Evolutionary conservation across 2,329 filamentous ascomycete species (phyloP), one percentile per base, ranked within the genome.

Genomic region (Microsporum ferrugineum): DNA sequence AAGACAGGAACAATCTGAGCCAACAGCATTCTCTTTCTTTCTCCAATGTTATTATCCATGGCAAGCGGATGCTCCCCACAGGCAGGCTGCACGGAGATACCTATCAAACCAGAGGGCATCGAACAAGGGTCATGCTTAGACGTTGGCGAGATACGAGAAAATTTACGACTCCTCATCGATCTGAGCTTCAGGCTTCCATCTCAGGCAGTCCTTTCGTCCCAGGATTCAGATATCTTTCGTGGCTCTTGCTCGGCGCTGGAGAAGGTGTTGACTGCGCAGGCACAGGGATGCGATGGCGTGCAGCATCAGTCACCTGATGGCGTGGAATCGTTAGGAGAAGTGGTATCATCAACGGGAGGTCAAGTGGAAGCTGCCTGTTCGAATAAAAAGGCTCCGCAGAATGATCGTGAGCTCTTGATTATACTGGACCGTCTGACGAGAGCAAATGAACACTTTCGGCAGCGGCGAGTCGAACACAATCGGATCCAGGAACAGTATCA

Each of bases 401-500:
- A 23, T n/a, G 51, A 36, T 31, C 51, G 5, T 36, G 51, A 55
- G 6, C 51, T 55, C 17, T n/a, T 36, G 31, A 34, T n/a, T 3
- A 17, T 55, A 7, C 33, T 55, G 51, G 12, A 36, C 51, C 8
- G 49, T n/a, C 39, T 56, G 17, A 27, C 60, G 23, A 59, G 56
- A 41, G n/a, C 33, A 4, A 65, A 69, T 43, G 43, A 43, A 2
- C 66, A 72, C 39, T 57, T 73, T 10, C 61, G 66, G 33, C 60
- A 65, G 60, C 67, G 66, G 64, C 76, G 63, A 53, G 55, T 60
- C 34, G 69, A 75, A 61, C 67, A 68, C 2, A 66, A 84, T 77
- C 83, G 86, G 65, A 84, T 88, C 61, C 84, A 87, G 67, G 77
- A 77, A 29, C 71, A 87, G 36, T 79, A 87, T 27, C 77, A 84